Evolutionary conservation across 768 basidiomycete species (phyloP).

Genomic region (Kwoniella dejecticola): DNA sequence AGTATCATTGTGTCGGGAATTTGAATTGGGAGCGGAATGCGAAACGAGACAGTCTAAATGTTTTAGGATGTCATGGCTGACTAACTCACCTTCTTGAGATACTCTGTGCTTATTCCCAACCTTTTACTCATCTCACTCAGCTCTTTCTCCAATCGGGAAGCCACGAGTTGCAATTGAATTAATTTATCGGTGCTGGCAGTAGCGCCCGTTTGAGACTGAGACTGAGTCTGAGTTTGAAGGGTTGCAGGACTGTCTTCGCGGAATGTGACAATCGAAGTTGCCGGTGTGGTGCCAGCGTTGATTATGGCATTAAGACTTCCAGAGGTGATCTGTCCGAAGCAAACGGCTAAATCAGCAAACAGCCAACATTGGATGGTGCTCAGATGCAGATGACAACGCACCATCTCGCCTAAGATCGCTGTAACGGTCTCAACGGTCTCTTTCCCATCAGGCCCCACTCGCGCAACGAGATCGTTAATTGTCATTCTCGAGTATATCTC

Average conservation of each 20-base stretch:
- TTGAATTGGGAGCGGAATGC: no score
- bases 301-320: conserved; percentile 19
- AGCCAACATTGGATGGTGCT: background rate
- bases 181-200: conserved; percentile 9
- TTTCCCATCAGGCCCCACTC: conserved; percentile 18
- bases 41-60: background rate
- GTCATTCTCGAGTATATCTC: conserved; percentile 39
- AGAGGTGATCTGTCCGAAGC: conserved; percentile 18
- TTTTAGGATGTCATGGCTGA: background rate
- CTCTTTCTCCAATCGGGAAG: conserved; percentile 23
- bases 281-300: conserved; percentile 4
- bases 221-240: no score
- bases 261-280: conserved; percentile 36
- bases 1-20: no score
- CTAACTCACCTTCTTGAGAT: conserved; percentile 39
- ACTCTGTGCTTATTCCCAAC: conserved; percentile 31
- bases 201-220: background rate
- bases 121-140: conserved; percentile 20
- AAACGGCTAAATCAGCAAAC: background rate
- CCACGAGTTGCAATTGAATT: conserved; percentile 14
- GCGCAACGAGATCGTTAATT: conserved; percentile 27
- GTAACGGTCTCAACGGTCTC: conserved; percentile 17
- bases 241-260: conserved; percentile 13
- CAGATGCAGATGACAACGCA: conserved; percentile 3
- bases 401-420: conserved; percentile 29